Evolutionary conservation across 1,284 basidiomycete species (phyloP), one percentile per base, ranked within the genome.

Genomic region (Pulchroboletus neoregius): DNA sequence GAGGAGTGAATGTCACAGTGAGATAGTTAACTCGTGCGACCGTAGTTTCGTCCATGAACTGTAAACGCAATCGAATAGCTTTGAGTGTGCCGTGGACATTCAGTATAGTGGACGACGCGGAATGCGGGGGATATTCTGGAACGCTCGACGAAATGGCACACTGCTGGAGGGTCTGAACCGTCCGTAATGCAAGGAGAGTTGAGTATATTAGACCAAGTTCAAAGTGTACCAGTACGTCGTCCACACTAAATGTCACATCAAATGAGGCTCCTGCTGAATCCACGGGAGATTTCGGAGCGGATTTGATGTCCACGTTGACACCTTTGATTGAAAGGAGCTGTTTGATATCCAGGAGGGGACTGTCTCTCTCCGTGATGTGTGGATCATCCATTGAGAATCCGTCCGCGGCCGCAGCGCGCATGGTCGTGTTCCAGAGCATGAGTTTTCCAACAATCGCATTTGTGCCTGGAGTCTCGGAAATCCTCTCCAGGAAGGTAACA

Each of bases 161-260:
- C 10, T 45, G 52, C 34, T 32, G 46, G 28, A 87, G 67, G 3
- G 66, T 66, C 52, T 70, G 74, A 32, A 87, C 43, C 0, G 79
- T 79, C 30, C 79, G 72, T 3, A 77, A 52, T 9, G 86, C 87
- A 39, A 93, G 71, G 33, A 95, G 73, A 9, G 74, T 55, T 58
- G 83, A 85, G 61, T 94, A 94, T 15, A 87, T 70, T 62, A 90
- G 83, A 11, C 82, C 78, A 28, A 94, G 71, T 53, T 82, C 78
- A 55, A 85, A 71, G 36, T 74, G 74, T 26, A 74, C 57, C 7
- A 71, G 66, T 18, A 78, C 54, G 26, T 71, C 66, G 20, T 68
- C 65, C 31, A 63, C 47, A 27, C 10, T 54, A 26, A 67, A 63
- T 10, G 58, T 31, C 45, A 49, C 27, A 22, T 59, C 47, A n/a